Evolutionary conservation across 805 yeast species (phyloP), one percentile per base, ranked within the genome.

Genomic region (Scheffersomyces lignosus): DNA sequence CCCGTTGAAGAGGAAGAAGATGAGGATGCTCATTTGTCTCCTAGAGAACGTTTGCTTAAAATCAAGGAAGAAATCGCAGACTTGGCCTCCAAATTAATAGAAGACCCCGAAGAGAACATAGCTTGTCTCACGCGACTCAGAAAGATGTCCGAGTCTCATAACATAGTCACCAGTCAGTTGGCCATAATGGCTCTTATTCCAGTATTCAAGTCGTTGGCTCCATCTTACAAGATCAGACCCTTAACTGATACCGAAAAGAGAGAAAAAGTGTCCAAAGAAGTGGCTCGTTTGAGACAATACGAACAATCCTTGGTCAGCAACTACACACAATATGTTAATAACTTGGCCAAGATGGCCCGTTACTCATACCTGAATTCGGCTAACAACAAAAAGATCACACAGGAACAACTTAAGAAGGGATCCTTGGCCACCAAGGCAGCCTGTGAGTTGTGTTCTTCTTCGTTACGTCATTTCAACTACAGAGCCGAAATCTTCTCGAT

Each of bases 41-140:
- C 79, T 1, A 64, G 59, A 38, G 84, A 84, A 55, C 71, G 70
- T 37, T 66, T 87, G 17, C 48, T 72, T 5, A 73, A 77, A 39
- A 67, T 85, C 28, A 86, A 89, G 52, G 97, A 89, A 62, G 87
- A 85, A 37, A 77, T 93, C 28, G 96, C 98, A 0, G 80, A 76
- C 14, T 60, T 83, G 33, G 96, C 95, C 1, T 85, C 87, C 27
- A 75, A 75, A 28, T 63, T 91, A 24, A 80, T 80, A 51, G 95
- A 89, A 56, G 87, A 87, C 40, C 96, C 98, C 5, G 98, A 93
- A 58, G 96, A 87, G 52, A 77, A 90, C 51, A 71, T 83, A 5
- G 55, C 75, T 10, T 68, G 79, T 18, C 66, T 90, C 9, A 73
- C 84, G 2, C 77, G 90, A 54, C 69, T 86, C 33, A 66, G 86